Conservation (phyloP, 2,329 filamentous ascomycete genomes). For the Zymoseptoria crescenta region DNA sequence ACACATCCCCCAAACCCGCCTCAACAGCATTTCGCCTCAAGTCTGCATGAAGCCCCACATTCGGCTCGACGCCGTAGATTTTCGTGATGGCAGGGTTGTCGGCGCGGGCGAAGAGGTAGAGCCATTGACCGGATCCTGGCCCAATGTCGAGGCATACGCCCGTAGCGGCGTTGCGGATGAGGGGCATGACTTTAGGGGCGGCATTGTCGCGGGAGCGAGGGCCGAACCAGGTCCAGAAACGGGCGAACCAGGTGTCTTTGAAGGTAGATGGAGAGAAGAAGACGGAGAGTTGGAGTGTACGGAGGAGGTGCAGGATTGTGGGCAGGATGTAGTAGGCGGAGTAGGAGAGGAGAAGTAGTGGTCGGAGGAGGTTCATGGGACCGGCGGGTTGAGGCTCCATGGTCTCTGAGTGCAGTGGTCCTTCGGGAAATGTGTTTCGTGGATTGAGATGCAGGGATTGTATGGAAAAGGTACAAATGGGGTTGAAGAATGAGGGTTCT, state of each 20-base stretch:
- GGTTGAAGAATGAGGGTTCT: background rate
- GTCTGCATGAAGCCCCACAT: constrained; percentile 43
- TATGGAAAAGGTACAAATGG: background rate
- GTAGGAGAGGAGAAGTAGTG: constrained; percentile 42
- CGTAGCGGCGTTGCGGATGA: constrained; percentile 43
- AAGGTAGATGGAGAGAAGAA: constrained; percentile 24
- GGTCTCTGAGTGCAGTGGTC: background rate
- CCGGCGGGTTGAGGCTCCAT: constrained; percentile 7
- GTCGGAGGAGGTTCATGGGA: constrained; percentile 27
- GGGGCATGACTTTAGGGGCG: constrained; percentile 42
- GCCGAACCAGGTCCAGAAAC: constrained; percentile 52
- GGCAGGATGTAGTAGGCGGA: constrained; percentile 45
- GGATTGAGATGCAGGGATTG: background rate
- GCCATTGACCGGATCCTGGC: constrained; percentile 55
- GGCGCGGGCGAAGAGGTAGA: constrained; percentile 41
- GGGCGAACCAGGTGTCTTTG: constrained; percentile 49
- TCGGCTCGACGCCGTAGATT: constrained; percentile 60
- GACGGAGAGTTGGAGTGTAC: constrained; percentile 17
- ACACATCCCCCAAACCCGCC: constrained; percentile 49
- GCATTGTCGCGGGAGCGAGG: constrained; percentile 42
- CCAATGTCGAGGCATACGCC: constrained; percentile 57
- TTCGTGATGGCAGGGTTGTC: constrained; percentile 28
- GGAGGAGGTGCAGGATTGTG: constrained; percentile 41
- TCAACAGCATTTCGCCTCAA: constrained; percentile 43
- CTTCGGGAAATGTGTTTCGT: background rate